Percentiles rank a stretch among this genome's conserved stretches.
Conservation (phyloP, 2,329 filamentous ascomycete species). For the Clarireedia hainanense region DNA sequence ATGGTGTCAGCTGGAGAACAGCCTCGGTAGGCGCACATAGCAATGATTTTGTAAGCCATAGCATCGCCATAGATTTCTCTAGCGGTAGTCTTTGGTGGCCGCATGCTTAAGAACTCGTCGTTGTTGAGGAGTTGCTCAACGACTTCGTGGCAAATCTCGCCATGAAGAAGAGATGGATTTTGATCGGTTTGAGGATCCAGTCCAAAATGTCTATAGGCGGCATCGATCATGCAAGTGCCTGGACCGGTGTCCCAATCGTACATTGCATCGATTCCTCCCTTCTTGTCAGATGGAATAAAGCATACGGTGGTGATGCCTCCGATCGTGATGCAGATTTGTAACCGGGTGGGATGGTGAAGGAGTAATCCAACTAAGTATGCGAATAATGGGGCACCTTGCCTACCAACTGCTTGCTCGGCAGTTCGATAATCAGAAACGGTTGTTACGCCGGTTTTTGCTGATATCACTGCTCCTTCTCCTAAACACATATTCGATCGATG, state of each 20-base stretch:
- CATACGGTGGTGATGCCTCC: conserved; percentile 27
- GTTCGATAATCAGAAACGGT: conserved; percentile 30
- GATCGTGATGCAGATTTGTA: conserved; percentile 29
- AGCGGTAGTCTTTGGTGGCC: conserved; percentile 28
- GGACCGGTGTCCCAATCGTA: conserved; percentile 30
- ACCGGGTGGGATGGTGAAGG: conserved; percentile 25
- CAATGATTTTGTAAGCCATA: conserved; percentile 24
- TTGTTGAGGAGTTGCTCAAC: conserved; percentile 25
- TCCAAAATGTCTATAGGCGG: conserved; percentile 25
- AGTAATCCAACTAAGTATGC: conserved; percentile 27
- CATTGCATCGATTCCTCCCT: conserved; percentile 29
- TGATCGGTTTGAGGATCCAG: conserved; percentile 25
- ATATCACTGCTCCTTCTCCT: conserved; percentile 29
- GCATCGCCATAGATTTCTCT: conserved; percentile 28
- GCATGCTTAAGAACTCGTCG: conserved; percentile 22
- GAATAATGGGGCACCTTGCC: conserved; percentile 28
- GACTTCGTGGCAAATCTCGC: conserved; percentile 26
- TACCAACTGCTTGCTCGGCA: conserved; percentile 29
- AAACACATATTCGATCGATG: conserved; percentile 29
- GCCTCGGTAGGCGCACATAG: conserved; percentile 22
- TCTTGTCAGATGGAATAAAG: conserved; percentile 27
- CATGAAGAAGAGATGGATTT: conserved; percentile 18
- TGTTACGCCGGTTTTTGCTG: conserved; percentile 29
- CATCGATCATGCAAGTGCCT: conserved; percentile 27
- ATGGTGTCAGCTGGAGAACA: conserved; percentile 26